A percentile compares a stretch with the other conserved stretches of the same genome.
Evolutionary conservation across 495 filamentous ascomycete species (phyloP).

Genomic region (Patellaria atrata): DNA sequence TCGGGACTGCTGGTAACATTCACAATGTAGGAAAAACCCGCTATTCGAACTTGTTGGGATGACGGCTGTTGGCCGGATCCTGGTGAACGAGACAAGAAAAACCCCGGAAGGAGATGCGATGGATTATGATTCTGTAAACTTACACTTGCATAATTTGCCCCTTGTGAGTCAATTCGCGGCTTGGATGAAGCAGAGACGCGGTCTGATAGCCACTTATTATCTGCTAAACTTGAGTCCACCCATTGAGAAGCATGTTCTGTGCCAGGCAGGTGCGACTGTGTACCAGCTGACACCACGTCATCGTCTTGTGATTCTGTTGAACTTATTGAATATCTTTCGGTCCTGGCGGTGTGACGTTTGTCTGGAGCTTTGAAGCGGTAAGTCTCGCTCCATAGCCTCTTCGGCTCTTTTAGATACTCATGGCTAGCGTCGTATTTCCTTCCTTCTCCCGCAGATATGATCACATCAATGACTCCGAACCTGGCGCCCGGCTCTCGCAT

Average conservation of each 20-base stretch:
- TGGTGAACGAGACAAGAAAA: too few relatives aligned
- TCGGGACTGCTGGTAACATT: too few relatives aligned
- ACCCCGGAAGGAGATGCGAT: too few relatives aligned
- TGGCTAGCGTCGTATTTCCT: constrained; percentile 16
- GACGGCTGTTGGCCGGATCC: too few relatives aligned
- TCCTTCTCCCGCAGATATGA: constrained; percentile 26
- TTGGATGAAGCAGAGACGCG: background rate
- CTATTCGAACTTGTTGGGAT: too few relatives aligned
- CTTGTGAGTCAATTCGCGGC: too few relatives aligned
- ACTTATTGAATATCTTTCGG: background rate
- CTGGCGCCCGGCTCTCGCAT: constrained; percentile 20
- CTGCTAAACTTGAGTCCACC: background rate
- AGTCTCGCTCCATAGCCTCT: constrained; percentile 16
- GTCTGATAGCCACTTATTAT: background rate
- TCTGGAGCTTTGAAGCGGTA: constrained; percentile 3
- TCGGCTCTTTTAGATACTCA: constrained; percentile 17
- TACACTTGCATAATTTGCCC: too few relatives aligned
- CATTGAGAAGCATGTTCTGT: background rate
- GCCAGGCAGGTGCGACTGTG: background rate
- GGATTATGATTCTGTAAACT: too few relatives aligned
- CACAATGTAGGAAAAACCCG: too few relatives aligned
- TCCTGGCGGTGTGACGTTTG: too few relatives aligned
- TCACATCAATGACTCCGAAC: constrained; percentile 31
- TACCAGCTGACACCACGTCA: background rate
- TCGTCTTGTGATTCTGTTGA: background rate